Conservation (phyloP, 129 eudicot species). For the Pittosporum tobira region DNA sequence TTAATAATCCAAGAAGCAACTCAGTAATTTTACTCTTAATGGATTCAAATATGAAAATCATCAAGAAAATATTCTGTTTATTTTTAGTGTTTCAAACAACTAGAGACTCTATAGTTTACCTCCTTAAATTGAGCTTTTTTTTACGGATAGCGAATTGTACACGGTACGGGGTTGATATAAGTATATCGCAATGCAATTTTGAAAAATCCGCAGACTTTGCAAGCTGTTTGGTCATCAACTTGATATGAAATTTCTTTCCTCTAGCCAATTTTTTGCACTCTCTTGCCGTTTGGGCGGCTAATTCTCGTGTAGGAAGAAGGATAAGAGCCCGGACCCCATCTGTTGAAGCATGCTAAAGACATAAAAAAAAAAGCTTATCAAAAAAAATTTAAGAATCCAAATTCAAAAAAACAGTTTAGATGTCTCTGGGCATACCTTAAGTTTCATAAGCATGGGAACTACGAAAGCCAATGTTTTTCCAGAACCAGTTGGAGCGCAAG, state of each 20-base stretch:
- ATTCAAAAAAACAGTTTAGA: constrained; percentile 10
- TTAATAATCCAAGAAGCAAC: neutral
- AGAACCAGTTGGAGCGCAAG: constrained; percentile 98
- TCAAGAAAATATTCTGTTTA: neutral
- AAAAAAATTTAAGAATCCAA: constrained; percentile 1
- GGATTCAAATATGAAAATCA: neutral
- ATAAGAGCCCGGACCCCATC: constrained; percentile 84
- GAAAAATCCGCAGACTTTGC: constrained; percentile 68
- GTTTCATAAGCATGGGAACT: constrained; percentile 84
- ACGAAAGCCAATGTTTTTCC: constrained; percentile 94
- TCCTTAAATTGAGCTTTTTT: constrained; percentile 85
- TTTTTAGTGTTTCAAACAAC: neutral
- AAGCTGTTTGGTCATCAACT: constrained; percentile 88
- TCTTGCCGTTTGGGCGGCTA: constrained; percentile 93
- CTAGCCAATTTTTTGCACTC: constrained; percentile 83
- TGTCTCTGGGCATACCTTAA: constrained; percentile 45
- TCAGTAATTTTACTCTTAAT: neutral
- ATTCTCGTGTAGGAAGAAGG: constrained; percentile 85
- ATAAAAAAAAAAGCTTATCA: constrained; percentile 5
- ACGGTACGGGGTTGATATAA: constrained; percentile 82
- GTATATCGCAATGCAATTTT: constrained; percentile 69
- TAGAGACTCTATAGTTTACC: constrained; percentile 31
- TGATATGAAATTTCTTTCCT: constrained; percentile 77
- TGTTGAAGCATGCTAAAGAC: constrained; percentile 52
- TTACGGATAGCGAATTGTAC: constrained; percentile 55